Percentiles rank a stretch among this genome's conserved stretches.
Conservation (phyloP, 805 yeast genomes). For the Schizosaccharomyces pombe region DNA sequence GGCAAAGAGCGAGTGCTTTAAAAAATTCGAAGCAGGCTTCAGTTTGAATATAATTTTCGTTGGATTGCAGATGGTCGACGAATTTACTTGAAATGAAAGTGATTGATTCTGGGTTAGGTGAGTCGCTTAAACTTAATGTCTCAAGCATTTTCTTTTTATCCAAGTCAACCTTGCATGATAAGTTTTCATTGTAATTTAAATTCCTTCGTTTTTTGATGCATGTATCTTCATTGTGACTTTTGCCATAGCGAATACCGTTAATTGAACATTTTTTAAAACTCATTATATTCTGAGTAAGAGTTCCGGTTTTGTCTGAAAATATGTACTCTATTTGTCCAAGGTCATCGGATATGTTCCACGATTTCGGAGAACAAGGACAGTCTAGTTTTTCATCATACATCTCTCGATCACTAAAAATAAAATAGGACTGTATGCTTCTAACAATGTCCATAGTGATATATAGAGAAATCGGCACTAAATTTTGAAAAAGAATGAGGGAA, state of each 20-base stretch:
- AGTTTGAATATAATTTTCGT: constrained; percentile 20
- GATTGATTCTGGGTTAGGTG: constrained; percentile 25
- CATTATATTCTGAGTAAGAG: constrained; percentile 64
- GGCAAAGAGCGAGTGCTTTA: constrained; percentile 46
- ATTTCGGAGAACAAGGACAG: constrained; percentile 56
- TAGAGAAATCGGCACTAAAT: constrained; percentile 58
- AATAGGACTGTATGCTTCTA: constrained; percentile 52
- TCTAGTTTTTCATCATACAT: constrained; percentile 50
- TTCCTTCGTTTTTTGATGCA: too few relatives aligned
- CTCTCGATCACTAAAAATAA: constrained; percentile 43
- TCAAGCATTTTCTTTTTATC: constrained; percentile 25
- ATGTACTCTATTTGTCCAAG: constrained; percentile 64
- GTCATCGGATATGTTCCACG: constrained; percentile 70
- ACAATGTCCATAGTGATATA: constrained; percentile 60
- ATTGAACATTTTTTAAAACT: constrained; percentile 57
- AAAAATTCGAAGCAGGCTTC: constrained; percentile 32
- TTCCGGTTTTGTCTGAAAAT: constrained; percentile 68
- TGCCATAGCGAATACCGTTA: constrained; percentile 42
- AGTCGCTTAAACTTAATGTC: constrained; percentile 14
- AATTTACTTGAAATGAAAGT: constrained; percentile 42
- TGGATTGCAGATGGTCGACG: constrained; percentile 27
- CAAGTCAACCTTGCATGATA: constrained; percentile 13
- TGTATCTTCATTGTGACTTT: constrained; percentile 57
- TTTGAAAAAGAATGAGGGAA: constrained; percentile 47
- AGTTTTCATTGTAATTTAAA: too few relatives aligned